These are phyloP conservation scores for Pugionium dolabratum DNA, from an alignment of 345 rosid genomes.

Conservation along the genomic window DNA sequence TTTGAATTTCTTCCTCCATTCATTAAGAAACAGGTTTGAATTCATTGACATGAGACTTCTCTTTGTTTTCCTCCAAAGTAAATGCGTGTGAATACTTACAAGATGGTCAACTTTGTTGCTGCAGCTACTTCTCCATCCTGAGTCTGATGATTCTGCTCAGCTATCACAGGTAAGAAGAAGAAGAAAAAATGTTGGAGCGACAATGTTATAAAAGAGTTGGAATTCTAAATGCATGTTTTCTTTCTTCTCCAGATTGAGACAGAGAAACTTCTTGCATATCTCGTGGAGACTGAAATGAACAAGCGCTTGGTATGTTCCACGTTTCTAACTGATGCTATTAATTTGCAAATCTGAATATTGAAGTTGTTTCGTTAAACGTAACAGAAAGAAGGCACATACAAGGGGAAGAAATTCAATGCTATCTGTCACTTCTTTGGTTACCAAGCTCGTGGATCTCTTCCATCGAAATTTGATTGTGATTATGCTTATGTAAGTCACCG, in stretches of 20 bases:
- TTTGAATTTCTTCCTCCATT: slow-evolving; percentile 88
- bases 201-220: slow-evolving; percentile 3
- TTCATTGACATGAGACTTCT: slow-evolving; percentile 24
- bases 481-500: slow-evolving; percentile 80
- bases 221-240: slow-evolving; percentile 33
- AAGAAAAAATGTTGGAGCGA: neutral
- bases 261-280: slow-evolving; percentile 94
- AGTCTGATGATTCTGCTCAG: slow-evolving; percentile 99
- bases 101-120: slow-evolving; percentile 41
- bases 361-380: slow-evolving; percentile 31
- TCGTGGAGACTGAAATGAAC: slow-evolving; percentile 93
- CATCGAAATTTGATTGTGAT: slow-evolving; percentile 97
- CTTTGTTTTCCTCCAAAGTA: slow-evolving; percentile 11
- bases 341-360: neutral
- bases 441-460: slow-evolving; percentile 98
- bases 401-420: slow-evolving; percentile 92
- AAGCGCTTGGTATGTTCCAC: slow-evolving; percentile 62
- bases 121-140: slow-evolving; percentile 90
- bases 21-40: slow-evolving; percentile 78
- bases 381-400: slow-evolving; percentile 90
- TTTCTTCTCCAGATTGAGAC: slow-evolving; percentile 77
- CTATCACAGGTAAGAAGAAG: slow-evolving; percentile 76
- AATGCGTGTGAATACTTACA: slow-evolving; percentile 19
- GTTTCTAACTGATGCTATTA: neutral
- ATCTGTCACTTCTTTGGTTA: slow-evolving; percentile 99